Base-by-base conservation (phyloP, 441 rosid species). In the Iberis amara region DNA sequence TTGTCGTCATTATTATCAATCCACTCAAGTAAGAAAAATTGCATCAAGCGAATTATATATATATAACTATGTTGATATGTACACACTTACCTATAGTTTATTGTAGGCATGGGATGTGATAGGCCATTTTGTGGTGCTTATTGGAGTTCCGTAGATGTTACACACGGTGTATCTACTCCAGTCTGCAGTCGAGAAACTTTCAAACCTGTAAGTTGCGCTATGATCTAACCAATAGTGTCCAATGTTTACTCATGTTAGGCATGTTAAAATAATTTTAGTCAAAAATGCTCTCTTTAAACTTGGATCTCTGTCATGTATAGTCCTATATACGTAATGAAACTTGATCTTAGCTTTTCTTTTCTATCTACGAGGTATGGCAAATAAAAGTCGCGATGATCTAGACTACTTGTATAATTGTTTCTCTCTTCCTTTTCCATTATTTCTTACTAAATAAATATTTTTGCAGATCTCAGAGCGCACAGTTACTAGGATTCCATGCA, bases 41-140 rank as follows among this genome's bases (percentile, higher is more conserved):
- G n/a, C n/a, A n/a, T n/a, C n/a, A n/a, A n/a, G n/a, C n/a, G n/a
- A n/a, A n/a, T n/a, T 31, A 24, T 24, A 2, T 2, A 24, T 24
- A 24, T 24, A 24, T 24, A 4, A 24, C 27, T 24, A 24, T 24
- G 4, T 4, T 24, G 4, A 24, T 24, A 24, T 24, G 2, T 2
- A 53, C 60, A 35, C 33, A 2, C 30, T 43, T 18, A 10, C 50
- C 24, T 31, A 37, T 28, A 6, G 35, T 61, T 48, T 60, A n/a
- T 69, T 66, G 65, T 74, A 89, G 97, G 97, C 74, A 47, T 76
- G 68, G 94, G 96, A 61, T 89, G 97, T 57, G 85, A 85, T 69
- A 76, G 83, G 71, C 69, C 82, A 57, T 87, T 76, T 76, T 87
- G 96, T 57, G 89, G 94, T 60, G 85, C 95, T 44, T 85, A 85